Evolutionary conservation across 2,329 filamentous ascomycete genomes (phyloP), one percentile per base, ranked within the genome.

Genomic region (Corniculantispora saksenae): DNA sequence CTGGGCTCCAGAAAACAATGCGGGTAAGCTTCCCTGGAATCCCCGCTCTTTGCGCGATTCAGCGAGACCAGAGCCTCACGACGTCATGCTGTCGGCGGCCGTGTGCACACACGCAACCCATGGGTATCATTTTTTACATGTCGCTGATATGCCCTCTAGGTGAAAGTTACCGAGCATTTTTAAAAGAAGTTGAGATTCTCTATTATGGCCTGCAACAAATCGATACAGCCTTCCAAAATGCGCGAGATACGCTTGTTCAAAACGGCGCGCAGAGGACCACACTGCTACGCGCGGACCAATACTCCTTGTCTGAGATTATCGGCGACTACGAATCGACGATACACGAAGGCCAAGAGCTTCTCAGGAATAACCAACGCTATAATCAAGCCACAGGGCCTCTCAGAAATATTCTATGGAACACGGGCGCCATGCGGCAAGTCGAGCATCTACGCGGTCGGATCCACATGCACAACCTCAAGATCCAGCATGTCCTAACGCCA

Each of bases 371-470:
- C 56, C 60, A 66, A 15, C 73, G 72, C 3, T 78, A 75, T 64
- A 67, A 69, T 12, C 58, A 66, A 10, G 67, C 69, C 15, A 67
- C 65, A 32, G 72, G 70, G 10, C 71, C 75, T 17, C 32, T 76
- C 19, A 69, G 70, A 25, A 78, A 75, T 66, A 68, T 78, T 25
- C 73, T 76, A 63, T 78, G 75, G 75, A 78, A 78, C 66, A 67
- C 74, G 0, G 68, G 77, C 17, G 74, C 77, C 7, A 73, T 76
- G 56, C 75, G 75, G 1, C 67, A 55, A 17, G 76, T 72, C 27
- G 75, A 78, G 23, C 69, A 71, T 27, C 67, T 78, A 9, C 73
- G 76, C 7, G 66, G 70, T 38, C 70, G 72, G 8, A 75, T 78
- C 23, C 66, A 68, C n/a, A 66, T 78, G 19, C 76, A 78, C 61